Percentiles rank a stretch among this genome's conserved stretches.
Conservation (phyloP, 208 protist species). For the Acanthamoeba lenticulata region DNA sequence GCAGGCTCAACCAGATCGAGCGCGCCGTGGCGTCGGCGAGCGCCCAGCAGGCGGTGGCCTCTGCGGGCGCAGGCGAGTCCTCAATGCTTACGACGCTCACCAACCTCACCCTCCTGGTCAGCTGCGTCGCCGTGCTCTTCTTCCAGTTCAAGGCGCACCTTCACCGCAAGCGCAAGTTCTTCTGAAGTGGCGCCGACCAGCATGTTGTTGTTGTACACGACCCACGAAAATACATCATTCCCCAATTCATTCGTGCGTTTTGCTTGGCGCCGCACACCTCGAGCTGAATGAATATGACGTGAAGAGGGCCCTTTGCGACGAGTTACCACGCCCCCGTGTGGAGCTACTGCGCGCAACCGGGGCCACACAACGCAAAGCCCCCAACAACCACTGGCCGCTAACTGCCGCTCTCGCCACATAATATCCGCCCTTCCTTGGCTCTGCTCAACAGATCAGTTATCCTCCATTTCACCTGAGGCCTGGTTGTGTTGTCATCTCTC, state of each 20-base stretch:
- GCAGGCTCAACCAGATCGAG: not conserved
- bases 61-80: too few species aligned
- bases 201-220: not conserved
- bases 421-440: too few species aligned
- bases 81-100: not conserved
- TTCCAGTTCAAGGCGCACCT: conserved; percentile 9
- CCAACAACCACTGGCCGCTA: not conserved
- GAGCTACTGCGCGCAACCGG: not conserved
- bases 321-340: too few species aligned
- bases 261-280: too few species aligned
- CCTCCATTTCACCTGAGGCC: too few species aligned
- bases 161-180: not conserved
- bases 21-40: not conserved
- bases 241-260: too few species aligned
- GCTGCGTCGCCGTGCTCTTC: not conserved
- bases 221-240: too few species aligned
- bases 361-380: not conserved
- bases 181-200: not conserved
- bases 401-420: too few species aligned
- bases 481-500: too few species aligned
- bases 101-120: not conserved
- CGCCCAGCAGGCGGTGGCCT: not conserved
- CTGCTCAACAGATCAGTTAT: too few species aligned
- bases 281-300: too few species aligned
- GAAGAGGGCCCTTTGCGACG: too few species aligned